These are phyloP conservation scores for Xylaria sp. DNA, from an alignment of 2,329 filamentous ascomycete species.

Conservation along the genomic window DNA sequence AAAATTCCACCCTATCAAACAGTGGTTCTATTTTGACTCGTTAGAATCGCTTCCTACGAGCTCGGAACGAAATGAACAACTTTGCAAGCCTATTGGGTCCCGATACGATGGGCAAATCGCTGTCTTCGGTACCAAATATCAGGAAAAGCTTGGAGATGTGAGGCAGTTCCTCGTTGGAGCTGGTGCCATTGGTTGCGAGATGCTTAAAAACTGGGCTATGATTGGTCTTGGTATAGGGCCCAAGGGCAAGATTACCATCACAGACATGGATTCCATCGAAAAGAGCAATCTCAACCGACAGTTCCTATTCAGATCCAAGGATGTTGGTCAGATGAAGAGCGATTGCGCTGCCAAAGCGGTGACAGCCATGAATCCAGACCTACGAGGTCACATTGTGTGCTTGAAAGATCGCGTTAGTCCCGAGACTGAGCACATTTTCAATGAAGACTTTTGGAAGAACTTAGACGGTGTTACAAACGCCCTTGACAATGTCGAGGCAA, in stretches of 20 bases:
- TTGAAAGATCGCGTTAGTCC: slow-evolving; percentile 89
- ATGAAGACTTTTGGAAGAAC: slow-evolving; percentile 88
- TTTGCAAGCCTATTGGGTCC: slow-evolving; percentile 84
- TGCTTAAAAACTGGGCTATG: slow-evolving; percentile 99
- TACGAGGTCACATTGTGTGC: slow-evolving; percentile 84
- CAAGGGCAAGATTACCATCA: slow-evolving; percentile 88
- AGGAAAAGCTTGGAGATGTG: slow-evolving; percentile 90
- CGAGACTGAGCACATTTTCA: slow-evolving; percentile 94
- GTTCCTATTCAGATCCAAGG: slow-evolving; percentile 91
- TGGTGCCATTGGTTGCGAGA: slow-evolving; percentile 97
- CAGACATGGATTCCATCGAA: slow-evolving; percentile 98
- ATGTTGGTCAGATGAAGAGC: slow-evolving; percentile 97
- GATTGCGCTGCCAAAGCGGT: slow-evolving; percentile 92
- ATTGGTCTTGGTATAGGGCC: slow-evolving; percentile 92
- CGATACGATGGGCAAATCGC: slow-evolving; percentile 98
- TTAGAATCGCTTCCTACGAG: slow-evolving; percentile 90
- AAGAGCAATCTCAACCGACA: slow-evolving; percentile 98
- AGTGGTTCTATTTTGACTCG: slow-evolving; percentile 98
- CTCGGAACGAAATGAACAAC: slow-evolving; percentile 79
- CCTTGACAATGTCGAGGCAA: slow-evolving; percentile 95
- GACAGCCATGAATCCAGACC: slow-evolving; percentile 92
- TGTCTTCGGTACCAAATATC: slow-evolving; percentile 92
- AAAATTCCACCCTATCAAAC: slow-evolving; percentile 94
- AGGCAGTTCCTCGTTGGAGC: slow-evolving; percentile 96
- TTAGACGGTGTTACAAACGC: slow-evolving; percentile 96